Conservation (phyloP, 23 red algal genomes). For the Gracilaria vermiculophylla region DNA sequence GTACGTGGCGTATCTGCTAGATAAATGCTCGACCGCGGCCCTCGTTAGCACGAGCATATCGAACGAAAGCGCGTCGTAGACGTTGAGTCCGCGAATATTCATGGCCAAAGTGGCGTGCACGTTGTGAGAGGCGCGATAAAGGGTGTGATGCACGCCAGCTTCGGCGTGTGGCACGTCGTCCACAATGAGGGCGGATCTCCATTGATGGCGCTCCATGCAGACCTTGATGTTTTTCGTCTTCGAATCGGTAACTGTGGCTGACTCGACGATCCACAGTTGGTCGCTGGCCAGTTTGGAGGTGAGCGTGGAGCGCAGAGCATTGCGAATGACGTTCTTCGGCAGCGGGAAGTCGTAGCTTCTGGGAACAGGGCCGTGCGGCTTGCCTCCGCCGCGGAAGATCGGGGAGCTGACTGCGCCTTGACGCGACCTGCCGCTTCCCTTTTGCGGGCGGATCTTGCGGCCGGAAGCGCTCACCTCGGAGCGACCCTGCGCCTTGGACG, state of each 20-base stretch:
- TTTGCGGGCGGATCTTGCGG: constrained; percentile 90
- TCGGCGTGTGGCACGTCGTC: constrained; percentile 61
- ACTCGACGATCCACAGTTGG: constrained; percentile 79
- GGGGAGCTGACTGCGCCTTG: constrained; percentile 76
- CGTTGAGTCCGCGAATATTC: constrained; percentile 72
- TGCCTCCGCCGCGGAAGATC: constrained; percentile 85
- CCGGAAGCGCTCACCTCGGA: constrained; percentile 79
- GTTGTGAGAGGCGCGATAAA: constrained; percentile 55
- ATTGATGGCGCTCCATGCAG: constrained; percentile 42
- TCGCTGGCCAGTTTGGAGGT: constrained; percentile 65
- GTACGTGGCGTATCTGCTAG: constrained; percentile 56
- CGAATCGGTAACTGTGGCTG: constrained; percentile 6
- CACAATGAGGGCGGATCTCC: constrained; percentile 68
- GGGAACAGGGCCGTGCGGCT: constrained; percentile 68
- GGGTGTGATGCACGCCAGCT: constrained; percentile 41
- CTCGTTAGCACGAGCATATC: constrained; percentile 80
- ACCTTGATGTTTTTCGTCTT: constrained; percentile 55
- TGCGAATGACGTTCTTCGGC: constrained; percentile 57
- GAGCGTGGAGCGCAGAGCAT: constrained; percentile 75
- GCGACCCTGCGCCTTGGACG: constrained; percentile 80
- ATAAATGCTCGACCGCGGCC: constrained; percentile 54
- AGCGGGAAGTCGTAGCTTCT: constrained; percentile 67
- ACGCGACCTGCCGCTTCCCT: constrained; percentile 84
- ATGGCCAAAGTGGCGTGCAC: constrained; percentile 52
- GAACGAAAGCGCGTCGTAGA: constrained; percentile 83